These are phyloP conservation scores for Verticillium nonalfalfae DNA, from an alignment of 2,329 filamentous ascomycete species.

Conservation along the genomic window DNA sequence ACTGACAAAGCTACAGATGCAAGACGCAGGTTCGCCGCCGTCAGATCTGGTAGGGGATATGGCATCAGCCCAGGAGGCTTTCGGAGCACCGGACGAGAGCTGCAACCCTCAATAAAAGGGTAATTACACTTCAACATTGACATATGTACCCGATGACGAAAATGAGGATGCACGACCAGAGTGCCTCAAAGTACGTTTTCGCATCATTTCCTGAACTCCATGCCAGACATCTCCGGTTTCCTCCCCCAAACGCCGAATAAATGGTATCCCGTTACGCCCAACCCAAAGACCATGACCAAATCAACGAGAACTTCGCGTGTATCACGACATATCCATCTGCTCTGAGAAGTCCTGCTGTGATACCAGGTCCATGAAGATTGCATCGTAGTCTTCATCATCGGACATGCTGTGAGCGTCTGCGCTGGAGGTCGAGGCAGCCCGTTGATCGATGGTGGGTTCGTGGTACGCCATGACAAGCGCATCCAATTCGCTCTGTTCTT, in stretches of 20 bases:
- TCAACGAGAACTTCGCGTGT: background rate
- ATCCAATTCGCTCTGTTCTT: constrained; percentile 52
- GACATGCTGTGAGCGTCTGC: constrained; percentile 29
- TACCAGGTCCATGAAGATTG: constrained; percentile 59
- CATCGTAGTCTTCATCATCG: constrained; percentile 57
- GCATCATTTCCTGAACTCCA: background rate
- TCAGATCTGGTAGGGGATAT: constrained; percentile 88
- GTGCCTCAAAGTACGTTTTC: constrained; percentile 1
- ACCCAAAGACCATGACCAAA: background rate
- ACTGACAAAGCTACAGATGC: constrained; percentile 62
- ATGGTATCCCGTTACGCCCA: constrained; percentile 1
- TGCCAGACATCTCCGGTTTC: background rate
- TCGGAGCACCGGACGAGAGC: constrained; percentile 54
- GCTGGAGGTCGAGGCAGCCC: constrained; percentile 15
- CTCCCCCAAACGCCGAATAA: background rate
- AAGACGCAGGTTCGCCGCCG: constrained; percentile 86
- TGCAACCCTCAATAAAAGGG: constrained; percentile 54
- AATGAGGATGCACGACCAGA: constrained; percentile 2
- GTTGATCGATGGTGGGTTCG: constrained; percentile 11
- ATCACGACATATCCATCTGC: constrained; percentile 41
- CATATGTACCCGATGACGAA: constrained; percentile 1
- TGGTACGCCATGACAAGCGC: constrained; percentile 46
- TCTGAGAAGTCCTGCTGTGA: constrained; percentile 34
- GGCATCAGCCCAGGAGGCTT: constrained; percentile 70
- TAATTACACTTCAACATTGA: background rate